Evolutionary conservation across 768 basidiomycete genomes (phyloP).

Genomic region (Calocera cornea): DNA sequence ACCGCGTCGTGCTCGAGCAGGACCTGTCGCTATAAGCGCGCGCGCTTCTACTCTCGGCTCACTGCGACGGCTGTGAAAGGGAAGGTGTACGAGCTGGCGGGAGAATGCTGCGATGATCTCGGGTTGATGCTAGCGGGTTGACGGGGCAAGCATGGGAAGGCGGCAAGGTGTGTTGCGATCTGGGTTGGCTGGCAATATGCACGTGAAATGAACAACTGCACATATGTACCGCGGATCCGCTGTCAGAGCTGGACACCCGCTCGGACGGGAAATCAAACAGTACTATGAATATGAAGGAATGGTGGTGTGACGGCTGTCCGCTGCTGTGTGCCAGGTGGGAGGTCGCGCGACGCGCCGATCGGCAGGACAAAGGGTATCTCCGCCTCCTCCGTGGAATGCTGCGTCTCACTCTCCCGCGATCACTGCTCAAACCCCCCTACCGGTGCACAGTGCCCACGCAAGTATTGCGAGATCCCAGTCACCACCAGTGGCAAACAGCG

Average conservation of each 20-base stretch:
- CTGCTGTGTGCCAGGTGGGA: neutral
- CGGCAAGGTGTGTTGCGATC: neutral
- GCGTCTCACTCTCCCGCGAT: neutral
- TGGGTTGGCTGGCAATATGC: slow-evolving; percentile 2
- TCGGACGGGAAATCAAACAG: neutral
- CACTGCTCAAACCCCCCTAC: too few relatives aligned
- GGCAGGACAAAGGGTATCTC: slow-evolving; percentile 1
- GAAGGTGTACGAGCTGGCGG: neutral
- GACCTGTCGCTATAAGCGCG: neutral
- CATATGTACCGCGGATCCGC: neutral
- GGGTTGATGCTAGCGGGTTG: neutral
- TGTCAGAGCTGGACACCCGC: neutral
- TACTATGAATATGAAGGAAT: neutral
- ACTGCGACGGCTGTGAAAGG: neutral
- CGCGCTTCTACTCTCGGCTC: neutral
- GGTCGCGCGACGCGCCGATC: neutral
- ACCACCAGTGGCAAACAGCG: too few relatives aligned
- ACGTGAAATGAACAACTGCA: neutral
- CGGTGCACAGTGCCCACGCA: too few relatives aligned
- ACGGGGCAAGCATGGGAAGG: neutral
- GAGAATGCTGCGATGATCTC: neutral
- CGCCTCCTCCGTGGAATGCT: neutral
- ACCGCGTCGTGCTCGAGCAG: slow-evolving; percentile 24
- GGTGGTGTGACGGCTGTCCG: neutral
- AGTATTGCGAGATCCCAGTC: too few relatives aligned